Base-by-base conservation (phyloP, 495 filamentous ascomycete species). In the Elaphomyces granulatus region DNA sequence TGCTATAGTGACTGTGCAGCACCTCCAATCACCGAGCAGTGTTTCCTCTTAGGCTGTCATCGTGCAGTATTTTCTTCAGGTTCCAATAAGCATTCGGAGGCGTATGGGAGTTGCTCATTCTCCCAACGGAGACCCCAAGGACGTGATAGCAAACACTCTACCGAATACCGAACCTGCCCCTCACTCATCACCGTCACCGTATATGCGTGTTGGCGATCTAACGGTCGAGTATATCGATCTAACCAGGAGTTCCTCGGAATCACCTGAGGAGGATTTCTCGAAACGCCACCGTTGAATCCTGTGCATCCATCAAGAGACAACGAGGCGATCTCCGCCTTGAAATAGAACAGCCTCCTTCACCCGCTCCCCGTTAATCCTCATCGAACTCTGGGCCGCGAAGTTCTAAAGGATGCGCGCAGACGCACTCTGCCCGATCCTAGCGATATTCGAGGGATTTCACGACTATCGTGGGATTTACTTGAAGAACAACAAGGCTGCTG, bases 241-340 rank as follows among this genome's bases (percentile, higher is more conserved):
- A 16, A 60, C 58, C 4, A 34, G 21, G 15, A 52, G 55, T 8
- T 49, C 53, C 17, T 43, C 49, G 14, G 35, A 31, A 15, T 35
- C 39, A 38, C 37, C 21, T 6, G 14, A 26, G 8, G 57, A 56
- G 17, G 52, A 55, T 6, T 32, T 55, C 23, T 56, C 15, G 49
- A 48, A 23, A 61, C 53, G 0, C 51, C 54, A 12, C 54, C 52
- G 17, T 34, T 60, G 6, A 61, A 58, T 42, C 56, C 55, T 9
- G 45, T 42, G 20, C 36, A 36, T 21, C 15, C 12, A 34, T 14
- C 15, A 34, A 28, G 14, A 6, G 33, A 35, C 6, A 31, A 41
- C 32, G 20, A 37, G 6, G 23, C 6, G 12, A 28, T 28, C 23
- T 28, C 23, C 23, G 23, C 23, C 12, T 28, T 28, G 6, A 28